Conservation (phyloP, 257 asterid genomes). For the Pogostemon cablin region DNA sequence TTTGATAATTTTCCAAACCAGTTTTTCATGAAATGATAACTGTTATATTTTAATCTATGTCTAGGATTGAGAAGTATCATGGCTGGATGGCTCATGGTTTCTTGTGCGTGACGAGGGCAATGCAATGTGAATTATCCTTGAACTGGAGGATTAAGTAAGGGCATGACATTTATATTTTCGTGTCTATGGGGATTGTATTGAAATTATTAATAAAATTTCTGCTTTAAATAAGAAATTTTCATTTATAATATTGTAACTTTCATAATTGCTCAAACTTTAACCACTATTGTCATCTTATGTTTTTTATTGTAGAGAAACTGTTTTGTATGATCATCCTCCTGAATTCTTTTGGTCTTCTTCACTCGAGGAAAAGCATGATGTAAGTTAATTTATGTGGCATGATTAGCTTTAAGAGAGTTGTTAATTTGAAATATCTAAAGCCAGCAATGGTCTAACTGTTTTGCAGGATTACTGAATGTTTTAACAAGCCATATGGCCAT, state of each 20-base stretch:
- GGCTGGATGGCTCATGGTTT: conserved; percentile 93
- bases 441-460: conserved; percentile 61
- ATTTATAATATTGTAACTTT: conserved; percentile 6
- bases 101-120: conserved; percentile 92
- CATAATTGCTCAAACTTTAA: conserved; percentile 16
- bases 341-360: conserved; percentile 86
- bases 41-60: conserved; percentile 35
- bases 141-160: conserved; percentile 93
- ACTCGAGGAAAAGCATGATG: conserved; percentile 76
- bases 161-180: conserved; percentile 16
- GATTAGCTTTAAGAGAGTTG: conserved; percentile 31
- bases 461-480: conserved; percentile 68
- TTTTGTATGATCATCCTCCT: conserved; percentile 93
- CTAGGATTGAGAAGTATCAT: conserved; percentile 86
- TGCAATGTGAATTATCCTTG: conserved; percentile 93
- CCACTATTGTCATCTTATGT: conserved; percentile 17
- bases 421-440: conserved; percentile 37
- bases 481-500: conserved; percentile 59
- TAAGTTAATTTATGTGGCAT: conserved; percentile 39
- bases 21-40: conserved; percentile 22
- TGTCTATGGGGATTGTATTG: no score
- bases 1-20: conserved; percentile 21
- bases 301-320: conserved; percentile 68
- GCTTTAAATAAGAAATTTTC: no score
- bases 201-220: no score